Base-by-base conservation (phyloP, 495 filamentous ascomycete species). In the Parathielavia hyrcaniae region DNA sequence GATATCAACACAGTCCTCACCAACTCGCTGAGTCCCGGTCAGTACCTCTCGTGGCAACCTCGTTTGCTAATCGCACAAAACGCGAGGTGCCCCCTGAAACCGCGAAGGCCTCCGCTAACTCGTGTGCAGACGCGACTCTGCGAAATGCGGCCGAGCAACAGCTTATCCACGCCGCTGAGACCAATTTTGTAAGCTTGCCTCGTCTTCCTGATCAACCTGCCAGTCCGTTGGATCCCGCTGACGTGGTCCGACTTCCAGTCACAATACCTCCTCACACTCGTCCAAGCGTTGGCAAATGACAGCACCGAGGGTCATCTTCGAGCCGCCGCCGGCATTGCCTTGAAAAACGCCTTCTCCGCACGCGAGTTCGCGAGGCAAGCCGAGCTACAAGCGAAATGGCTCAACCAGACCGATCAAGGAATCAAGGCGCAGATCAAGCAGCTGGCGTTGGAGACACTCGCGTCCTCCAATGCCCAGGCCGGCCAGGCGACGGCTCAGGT, bases 271-370 rank as follows among this genome's bases (percentile, higher is more conserved):
- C 79, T 84, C 61, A 93, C 91, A 55, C 86, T 98, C 63, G 90
- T 89, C 51, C 84, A 88, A 74, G 90, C 93, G 71, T 84, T 98
- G 61, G 91, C 91, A 64, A 96, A 96, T 75, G 95, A 97, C 63
- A 80, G 81, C 55, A 83, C 86, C 62, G 81, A 89, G 60, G 76
- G 88, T 45, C 86, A 88, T 71, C 89, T 96, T 64, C 85, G 93
- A 79, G 84, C 86, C 54, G 91, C 93, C 55, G 93, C 93, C 57
- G 93, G 90, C 87, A 83, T 98, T 64, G 91, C 92, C 48, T 75
- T 98, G 66, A 98, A 98, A 78, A 98, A 98, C 78, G 84, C 93
- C 64, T 95, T 98, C 73, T 87, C 87, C 50, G 88, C 91, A 59
- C 88, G 92, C 75, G 95, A 98, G 72, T 85, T 83, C 67, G 76